phyloP scores from a whole-genome alignment of 768 basidiomycete genomes.

The Pleurotus citrinopileatus region DNA sequence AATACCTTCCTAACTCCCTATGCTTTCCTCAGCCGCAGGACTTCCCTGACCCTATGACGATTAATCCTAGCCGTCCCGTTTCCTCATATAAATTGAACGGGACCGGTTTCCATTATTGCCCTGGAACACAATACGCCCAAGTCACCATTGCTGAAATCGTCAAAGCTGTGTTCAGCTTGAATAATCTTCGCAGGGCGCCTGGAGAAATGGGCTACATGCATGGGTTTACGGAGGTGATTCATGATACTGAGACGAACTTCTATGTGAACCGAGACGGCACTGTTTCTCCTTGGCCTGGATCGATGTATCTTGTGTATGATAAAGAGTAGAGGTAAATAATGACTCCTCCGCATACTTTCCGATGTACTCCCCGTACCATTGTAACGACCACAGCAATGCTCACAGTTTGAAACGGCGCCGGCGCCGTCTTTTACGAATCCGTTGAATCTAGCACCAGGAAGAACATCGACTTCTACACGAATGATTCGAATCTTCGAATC shows the following conservation, averaged over 20 bases:
- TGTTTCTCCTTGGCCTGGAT: conserved; percentile 2
- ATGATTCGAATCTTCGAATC: too few species aligned
- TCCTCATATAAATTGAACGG: conserved; percentile 12
- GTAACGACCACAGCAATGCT: too few species aligned
- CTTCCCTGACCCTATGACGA: conserved; percentile 27
- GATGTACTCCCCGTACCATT: too few species aligned
- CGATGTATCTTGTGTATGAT: neutral
- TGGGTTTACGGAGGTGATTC: conserved; percentile 5
- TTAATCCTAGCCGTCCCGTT: conserved; percentile 27
- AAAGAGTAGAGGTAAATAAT: too few species aligned
- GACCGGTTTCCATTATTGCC: conserved; percentile 14
- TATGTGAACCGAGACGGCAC: neutral
- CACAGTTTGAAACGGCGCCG: too few species aligned
- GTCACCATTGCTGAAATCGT: conserved; percentile 13
- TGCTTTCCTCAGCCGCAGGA: conserved; percentile 19
- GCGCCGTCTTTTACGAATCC: too few species aligned
- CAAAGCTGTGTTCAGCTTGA: conserved; percentile 12
- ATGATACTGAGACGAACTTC: conserved; percentile 2
- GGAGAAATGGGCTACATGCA: neutral
- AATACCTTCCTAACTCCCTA: neutral
- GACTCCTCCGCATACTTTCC: too few species aligned
- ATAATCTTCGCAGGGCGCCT: conserved; percentile 13
- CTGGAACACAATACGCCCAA: conserved; percentile 11
- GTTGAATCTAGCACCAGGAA: too few species aligned
- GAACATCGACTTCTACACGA: too few species aligned